These are phyloP conservation scores for Rutidosis leptorrhynchoides DNA, from an alignment of 129 eudicot species.

Conservation along the genomic window DNA sequence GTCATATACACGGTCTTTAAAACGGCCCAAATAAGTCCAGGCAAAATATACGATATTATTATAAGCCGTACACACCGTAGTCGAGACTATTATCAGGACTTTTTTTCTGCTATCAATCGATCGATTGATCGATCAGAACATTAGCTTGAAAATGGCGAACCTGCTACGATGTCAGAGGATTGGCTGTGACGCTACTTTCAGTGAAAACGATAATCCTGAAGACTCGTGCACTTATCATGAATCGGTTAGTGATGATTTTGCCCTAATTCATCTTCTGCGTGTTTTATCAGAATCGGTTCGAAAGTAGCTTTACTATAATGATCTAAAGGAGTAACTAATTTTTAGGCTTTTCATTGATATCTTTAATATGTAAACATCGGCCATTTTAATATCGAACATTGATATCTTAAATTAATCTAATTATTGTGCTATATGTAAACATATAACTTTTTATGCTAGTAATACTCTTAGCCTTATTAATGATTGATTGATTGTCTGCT, in stretches of 20 bases:
- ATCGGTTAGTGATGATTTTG: slow-evolving; percentile 42
- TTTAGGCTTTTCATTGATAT: background rate
- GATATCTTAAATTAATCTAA: too few species aligned
- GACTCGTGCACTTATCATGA: slow-evolving; percentile 81
- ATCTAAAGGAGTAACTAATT: background rate
- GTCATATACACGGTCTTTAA: background rate
- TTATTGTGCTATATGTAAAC: too few species aligned
- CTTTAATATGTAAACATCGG: slow-evolving; percentile 7
- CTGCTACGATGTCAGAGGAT: slow-evolving; percentile 82
- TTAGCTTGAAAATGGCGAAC: slow-evolving; percentile 38
- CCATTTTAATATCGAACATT: too few species aligned
- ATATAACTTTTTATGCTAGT: too few species aligned
- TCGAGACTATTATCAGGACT: slow-evolving; percentile 22
- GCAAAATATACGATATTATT: background rate
- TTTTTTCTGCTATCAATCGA: slow-evolving; percentile 15
- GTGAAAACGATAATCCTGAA: slow-evolving; percentile 75
- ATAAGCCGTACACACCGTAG: background rate
- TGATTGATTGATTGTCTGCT: slow-evolving; percentile 2
- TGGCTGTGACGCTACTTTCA: slow-evolving; percentile 83
- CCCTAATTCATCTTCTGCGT: background rate
- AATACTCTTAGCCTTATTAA: too few species aligned
- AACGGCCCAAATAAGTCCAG: background rate
- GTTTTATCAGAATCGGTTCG: background rate
- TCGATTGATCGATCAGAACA: slow-evolving; percentile 18
- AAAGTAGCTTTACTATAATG: background rate